Evolutionary conservation across 2,329 filamentous ascomycete genomes (phyloP).

Genomic region (Lachnellula willkommii): DNA sequence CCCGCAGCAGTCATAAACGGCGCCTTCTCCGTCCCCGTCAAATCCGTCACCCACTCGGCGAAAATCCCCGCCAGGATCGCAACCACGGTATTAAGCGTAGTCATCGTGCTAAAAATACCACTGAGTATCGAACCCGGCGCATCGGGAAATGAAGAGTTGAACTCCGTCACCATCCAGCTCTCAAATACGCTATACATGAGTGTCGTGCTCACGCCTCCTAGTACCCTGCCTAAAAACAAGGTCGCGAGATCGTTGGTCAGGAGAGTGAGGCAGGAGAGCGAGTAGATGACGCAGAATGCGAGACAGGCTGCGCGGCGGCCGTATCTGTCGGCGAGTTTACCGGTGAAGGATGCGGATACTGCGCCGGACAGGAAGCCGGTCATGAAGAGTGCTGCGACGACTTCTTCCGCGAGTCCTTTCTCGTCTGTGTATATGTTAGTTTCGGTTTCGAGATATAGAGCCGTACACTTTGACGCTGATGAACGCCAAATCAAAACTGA

Average conservation of each 20-base stretch:
- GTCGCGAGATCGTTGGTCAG: conserved; percentile 38
- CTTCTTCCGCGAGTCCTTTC: conserved; percentile 22
- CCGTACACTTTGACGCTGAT: background rate
- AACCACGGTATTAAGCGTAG: conserved; percentile 47
- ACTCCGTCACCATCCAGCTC: conserved; percentile 58
- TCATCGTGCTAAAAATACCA: conserved; percentile 46
- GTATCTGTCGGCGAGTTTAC: conserved; percentile 22
- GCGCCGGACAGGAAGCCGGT: conserved; percentile 24
- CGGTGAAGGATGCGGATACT: conserved; percentile 24
- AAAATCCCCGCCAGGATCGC: conserved; percentile 48
- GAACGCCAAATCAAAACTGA: background rate
- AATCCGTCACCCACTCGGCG: conserved; percentile 44
- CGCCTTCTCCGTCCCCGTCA: conserved; percentile 42
- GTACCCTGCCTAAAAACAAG: conserved; percentile 46
- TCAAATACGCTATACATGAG: conserved; percentile 56
- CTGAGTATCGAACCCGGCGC: conserved; percentile 38
- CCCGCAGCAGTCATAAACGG: conserved; percentile 45
- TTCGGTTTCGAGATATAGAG: background rate
- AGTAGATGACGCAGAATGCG: conserved; percentile 48
- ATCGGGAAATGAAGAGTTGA: conserved; percentile 39
- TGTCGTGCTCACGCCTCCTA: conserved; percentile 52
- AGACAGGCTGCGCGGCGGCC: conserved; percentile 45
- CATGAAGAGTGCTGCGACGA: conserved; percentile 22
- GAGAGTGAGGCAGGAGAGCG: conserved; percentile 47
- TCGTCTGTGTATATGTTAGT: conserved; percentile 14